Evolutionary conservation across 345 rosid genomes (phyloP), one percentile per base, ranked within the genome.

Genomic region (Pistacia vera): DNA sequence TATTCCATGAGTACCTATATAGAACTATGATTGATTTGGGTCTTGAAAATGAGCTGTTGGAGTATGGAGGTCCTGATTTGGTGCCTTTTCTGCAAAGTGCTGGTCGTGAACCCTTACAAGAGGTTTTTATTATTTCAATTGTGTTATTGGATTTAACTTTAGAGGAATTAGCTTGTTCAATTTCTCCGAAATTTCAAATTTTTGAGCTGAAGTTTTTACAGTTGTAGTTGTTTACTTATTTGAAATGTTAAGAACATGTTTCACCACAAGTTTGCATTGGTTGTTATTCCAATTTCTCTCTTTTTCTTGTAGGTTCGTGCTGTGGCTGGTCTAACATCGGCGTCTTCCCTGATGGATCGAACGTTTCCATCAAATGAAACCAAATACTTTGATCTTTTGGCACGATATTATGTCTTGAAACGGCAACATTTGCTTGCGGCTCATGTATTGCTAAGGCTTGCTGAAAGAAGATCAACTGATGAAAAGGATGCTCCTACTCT

Each of bases 41-140:
- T 74, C 92, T 96, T 79, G 99, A 96, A 83, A 79, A 92, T 74
- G 98, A 96, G 89, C 88, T 96, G 58, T 77, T 93, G 84, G 99
- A 96, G 87, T 96, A 86, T 68, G 99, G 99, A 74, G 99, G 99
- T 74, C 92, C 97, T 20, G 99, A 93, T 86, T 90, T 96, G 87
- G 91, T 93, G 81, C 99, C 98, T 79, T 96, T 96, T 83, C 86
- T 96, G 62, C 98, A 93, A 80, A 89, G 76, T 84, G 94, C 90
- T 66, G 97, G 93, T 79, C 85, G 87, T 68, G 89, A 83, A 71
- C 78, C 91, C 67, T 82, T 81, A 44, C 89, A 83, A 79, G 94
- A 96, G 97, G 99, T 96, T 74, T 72, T 69, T 17, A 49, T 65
- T 75, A 63, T 70, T 55, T 65, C 60, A 48, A 17, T 71, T 74